Conservation (phyloP, 768 basidiomycete species). For the Cystofilobasidium capitatum region DNA sequence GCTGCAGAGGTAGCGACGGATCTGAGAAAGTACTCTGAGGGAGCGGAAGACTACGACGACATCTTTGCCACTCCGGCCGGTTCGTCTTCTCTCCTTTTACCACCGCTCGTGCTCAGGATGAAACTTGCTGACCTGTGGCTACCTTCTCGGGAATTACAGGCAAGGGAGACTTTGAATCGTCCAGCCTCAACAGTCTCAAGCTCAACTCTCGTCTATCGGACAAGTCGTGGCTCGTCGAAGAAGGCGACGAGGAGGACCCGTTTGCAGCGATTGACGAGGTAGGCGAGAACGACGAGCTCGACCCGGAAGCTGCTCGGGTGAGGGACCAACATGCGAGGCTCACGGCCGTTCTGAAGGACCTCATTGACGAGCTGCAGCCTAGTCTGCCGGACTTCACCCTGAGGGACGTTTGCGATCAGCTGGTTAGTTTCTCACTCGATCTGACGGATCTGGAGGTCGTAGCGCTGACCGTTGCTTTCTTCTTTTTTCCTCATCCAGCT, state of each 20-base stretch:
- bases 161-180: conserved; percentile 15
- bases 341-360: conserved; percentile 65
- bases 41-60: conserved; percentile 80
- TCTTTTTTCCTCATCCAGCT: conserved; percentile 45
- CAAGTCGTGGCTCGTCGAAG: conserved; percentile 80
- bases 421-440: conserved; percentile 49
- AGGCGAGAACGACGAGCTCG: conserved; percentile 63
- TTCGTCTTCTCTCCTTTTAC: neutral
- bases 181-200: conserved; percentile 71
- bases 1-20: conserved; percentile 6
- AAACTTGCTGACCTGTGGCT: too few species aligned
- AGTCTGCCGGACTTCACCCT: conserved; percentile 65
- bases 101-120: too few species aligned
- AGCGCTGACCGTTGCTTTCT: neutral
- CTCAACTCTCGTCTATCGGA: conserved; percentile 78
- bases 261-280: conserved; percentile 97
- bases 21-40: conserved; percentile 73
- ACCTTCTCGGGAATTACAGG: neutral
- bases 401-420: conserved; percentile 72
- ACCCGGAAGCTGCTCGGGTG: conserved; percentile 80
- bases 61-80: conserved; percentile 79
- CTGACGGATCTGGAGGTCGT: neutral
- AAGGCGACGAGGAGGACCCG: conserved; percentile 87
- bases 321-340: conserved; percentile 88
- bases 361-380: conserved; percentile 77